These are phyloP conservation scores for Heterobasidion parviporum DNA, from an alignment of 1,284 basidiomycete species.

Conservation along the genomic window DNA sequence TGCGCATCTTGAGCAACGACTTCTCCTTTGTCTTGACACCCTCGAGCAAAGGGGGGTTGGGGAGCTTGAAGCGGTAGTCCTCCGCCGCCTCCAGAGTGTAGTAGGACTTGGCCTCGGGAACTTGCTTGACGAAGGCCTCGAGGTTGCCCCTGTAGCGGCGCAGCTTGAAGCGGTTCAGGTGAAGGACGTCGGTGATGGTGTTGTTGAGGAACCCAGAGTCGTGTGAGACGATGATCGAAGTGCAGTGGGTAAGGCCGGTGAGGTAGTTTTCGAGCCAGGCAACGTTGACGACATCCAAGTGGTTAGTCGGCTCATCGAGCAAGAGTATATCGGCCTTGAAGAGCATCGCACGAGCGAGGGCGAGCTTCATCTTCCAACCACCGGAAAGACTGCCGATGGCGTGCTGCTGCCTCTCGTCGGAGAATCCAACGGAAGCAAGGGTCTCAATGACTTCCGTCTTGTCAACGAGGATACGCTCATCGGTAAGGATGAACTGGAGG, in stretches of 20 bases:
- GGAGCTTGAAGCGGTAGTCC: conserved; percentile 96
- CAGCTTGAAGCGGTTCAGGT: conserved; percentile 99
- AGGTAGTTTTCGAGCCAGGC: conserved; percentile 97
- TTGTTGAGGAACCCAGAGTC: conserved; percentile 99
- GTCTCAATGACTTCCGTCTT: conserved; percentile 74
- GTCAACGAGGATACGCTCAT: conserved; percentile 75
- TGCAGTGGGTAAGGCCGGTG: conserved; percentile 81
- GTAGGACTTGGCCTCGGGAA: conserved; percentile 98
- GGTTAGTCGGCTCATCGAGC: conserved; percentile 97
- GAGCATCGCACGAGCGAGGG: conserved; percentile 95
- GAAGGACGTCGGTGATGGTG: conserved; percentile 97
- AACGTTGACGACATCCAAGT: conserved; percentile 95
- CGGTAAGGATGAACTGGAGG: conserved; percentile 80
- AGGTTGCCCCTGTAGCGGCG: conserved; percentile 97
- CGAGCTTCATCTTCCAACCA: conserved; percentile 99
- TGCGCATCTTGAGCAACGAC: conserved; percentile 94
- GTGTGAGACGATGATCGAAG: conserved; percentile 98
- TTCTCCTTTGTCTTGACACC: conserved; percentile 99
- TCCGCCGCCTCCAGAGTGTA: conserved; percentile 91
- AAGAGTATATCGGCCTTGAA: conserved; percentile 98
- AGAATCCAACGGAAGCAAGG: conserved; percentile 88
- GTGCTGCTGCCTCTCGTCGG: conserved; percentile 76
- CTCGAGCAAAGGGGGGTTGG: conserved; percentile 91
- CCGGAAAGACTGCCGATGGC: conserved; percentile 91
- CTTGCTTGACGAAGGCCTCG: conserved; percentile 88